Evolutionary conservation across 2,329 filamentous ascomycete species (phyloP).

Genomic region (Leptoxyphium fumago): DNA sequence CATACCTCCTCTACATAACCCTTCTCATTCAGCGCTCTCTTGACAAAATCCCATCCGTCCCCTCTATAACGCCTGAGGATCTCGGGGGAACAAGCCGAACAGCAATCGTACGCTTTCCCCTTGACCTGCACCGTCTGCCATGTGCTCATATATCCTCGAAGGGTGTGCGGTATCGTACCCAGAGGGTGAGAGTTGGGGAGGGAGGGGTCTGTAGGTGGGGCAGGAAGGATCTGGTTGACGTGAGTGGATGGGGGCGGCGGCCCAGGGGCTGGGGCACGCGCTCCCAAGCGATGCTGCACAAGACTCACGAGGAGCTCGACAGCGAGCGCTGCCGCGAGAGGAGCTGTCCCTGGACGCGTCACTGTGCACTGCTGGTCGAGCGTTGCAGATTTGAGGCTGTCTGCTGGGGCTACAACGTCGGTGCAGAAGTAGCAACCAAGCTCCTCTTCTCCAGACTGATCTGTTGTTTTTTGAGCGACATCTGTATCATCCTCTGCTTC

Average conservation of each 20-base stretch:
- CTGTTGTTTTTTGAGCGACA: slow-evolving; percentile 20
- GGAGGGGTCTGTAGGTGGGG: slow-evolving; percentile 18
- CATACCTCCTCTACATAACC: slow-evolving; percentile 68
- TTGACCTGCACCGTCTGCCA: slow-evolving; percentile 62
- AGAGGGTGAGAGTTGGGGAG: slow-evolving; percentile 36
- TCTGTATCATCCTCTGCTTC: slow-evolving; percentile 10
- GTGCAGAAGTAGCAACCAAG: slow-evolving; percentile 98
- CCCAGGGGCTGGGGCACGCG: slow-evolving; percentile 23
- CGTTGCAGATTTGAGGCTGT: slow-evolving; percentile 88
- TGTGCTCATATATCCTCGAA: slow-evolving; percentile 60
- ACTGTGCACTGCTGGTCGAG: slow-evolving; percentile 98
- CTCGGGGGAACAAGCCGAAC: slow-evolving; percentile 61
- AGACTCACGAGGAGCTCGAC: slow-evolving; percentile 82
- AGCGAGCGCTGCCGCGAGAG: slow-evolving; percentile 78
- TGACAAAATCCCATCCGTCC: slow-evolving; percentile 64
- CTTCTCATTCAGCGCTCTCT: slow-evolving; percentile 56
- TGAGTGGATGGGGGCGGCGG: slow-evolving; percentile 9
- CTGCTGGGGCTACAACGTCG: slow-evolving; percentile 84
- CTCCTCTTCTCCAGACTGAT: slow-evolving; percentile 33
- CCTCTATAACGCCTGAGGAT: slow-evolving; percentile 53
- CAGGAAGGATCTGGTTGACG: slow-evolving; percentile 14
- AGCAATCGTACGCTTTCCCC: slow-evolving; percentile 64
- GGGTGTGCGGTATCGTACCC: slow-evolving; percentile 61
- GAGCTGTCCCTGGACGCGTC: slow-evolving; percentile 79
- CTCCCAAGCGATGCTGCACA: slow-evolving; percentile 49